Evolutionary conservation across 2,329 filamentous ascomycete genomes (phyloP).

Genomic region (Diaporthe ilicicola): DNA sequence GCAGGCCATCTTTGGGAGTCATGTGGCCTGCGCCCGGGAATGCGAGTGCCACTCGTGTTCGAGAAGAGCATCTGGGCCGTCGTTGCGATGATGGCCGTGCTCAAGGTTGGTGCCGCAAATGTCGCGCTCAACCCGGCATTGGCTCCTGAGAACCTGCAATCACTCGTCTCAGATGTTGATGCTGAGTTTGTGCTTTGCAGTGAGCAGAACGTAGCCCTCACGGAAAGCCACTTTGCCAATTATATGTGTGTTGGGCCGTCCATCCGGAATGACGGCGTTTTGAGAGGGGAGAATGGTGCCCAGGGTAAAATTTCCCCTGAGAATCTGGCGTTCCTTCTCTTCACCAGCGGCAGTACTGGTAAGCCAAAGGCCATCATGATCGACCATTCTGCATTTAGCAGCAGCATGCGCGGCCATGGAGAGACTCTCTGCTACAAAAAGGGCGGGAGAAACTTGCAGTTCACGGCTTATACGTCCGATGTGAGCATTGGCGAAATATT

Average conservation of each 20-base stretch:
- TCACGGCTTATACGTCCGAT: slow-evolving; percentile 45
- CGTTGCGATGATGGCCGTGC: slow-evolving; percentile 29
- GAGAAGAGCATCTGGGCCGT: slow-evolving; percentile 33
- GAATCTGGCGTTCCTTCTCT: not conserved
- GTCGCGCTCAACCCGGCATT: not conserved
- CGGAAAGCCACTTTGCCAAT: not conserved
- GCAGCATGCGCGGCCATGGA: not conserved
- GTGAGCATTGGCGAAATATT: slow-evolving; percentile 39
- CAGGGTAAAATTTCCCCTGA: not conserved
- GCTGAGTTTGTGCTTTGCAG: slow-evolving; percentile 1
- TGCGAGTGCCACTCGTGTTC: slow-evolving; percentile 19
- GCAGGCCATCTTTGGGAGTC: not conserved
- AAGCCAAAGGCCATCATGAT: slow-evolving; percentile 14
- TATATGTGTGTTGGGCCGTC: not conserved
- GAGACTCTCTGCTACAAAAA: slow-evolving; percentile 34
- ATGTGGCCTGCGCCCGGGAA: slow-evolving; percentile 2
- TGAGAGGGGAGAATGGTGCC: not conserved
- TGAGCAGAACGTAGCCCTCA: not conserved
- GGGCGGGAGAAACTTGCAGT: slow-evolving; percentile 44
- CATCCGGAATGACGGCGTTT: not conserved
- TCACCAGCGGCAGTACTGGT: slow-evolving; percentile 5
- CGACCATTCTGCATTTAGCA: not conserved
- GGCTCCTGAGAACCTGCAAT: not conserved
- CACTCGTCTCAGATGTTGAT: not conserved
- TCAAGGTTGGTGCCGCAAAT: slow-evolving; percentile 5